A percentile compares a stretch with the other conserved stretches of the same genome.
These are phyloP conservation scores for Phylloporus scabripes DNA, from an alignment of 768 basidiomycete species.

Conservation along the genomic window DNA sequence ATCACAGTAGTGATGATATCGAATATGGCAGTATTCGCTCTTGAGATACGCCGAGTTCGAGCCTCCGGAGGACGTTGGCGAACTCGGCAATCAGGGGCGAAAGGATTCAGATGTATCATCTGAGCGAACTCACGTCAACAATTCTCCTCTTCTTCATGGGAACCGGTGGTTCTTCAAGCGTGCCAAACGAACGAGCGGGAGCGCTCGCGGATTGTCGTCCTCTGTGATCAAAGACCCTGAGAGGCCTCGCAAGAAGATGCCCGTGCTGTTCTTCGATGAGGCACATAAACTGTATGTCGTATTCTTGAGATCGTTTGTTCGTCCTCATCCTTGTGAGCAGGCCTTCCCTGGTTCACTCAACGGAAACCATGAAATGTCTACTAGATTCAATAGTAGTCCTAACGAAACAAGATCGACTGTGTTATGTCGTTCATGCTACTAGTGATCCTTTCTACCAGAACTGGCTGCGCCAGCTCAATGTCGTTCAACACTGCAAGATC, in stretches of 20 bases:
- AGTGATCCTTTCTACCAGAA: conserved; percentile 84
- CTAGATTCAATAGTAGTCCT: conserved; percentile 83
- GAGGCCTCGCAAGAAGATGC: conserved; percentile 57
- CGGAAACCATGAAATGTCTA: conserved; percentile 77
- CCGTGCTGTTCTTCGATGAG: conserved; percentile 81
- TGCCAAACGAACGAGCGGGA: conserved; percentile 20
- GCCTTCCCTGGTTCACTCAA: conserved; percentile 69
- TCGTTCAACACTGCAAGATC: conserved; percentile 83
- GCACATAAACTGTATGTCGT: conserved; percentile 68
- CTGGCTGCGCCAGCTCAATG: conserved; percentile 73
- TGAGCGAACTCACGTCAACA: conserved; percentile 40
- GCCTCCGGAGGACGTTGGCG: conserved; percentile 31
- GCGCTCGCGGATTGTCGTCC: conserved; percentile 31
- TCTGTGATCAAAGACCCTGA: conserved; percentile 28
- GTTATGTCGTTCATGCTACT: conserved; percentile 77
- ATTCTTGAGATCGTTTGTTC: not conserved
- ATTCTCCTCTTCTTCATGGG: conserved; percentile 25
- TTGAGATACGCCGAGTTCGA: conserved; percentile 70
- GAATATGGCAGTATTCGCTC: conserved; percentile 49
- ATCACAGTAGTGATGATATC: not conserved
- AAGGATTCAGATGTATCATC: conserved; percentile 34
- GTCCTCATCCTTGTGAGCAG: conserved; percentile 32
- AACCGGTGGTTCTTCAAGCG: conserved; percentile 28
- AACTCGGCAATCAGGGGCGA: conserved; percentile 20
- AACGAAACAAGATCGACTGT: conserved; percentile 82